Evolutionary conservation across 306 rosid species (phyloP).

Genomic region (Castanopsis chinensis): DNA sequence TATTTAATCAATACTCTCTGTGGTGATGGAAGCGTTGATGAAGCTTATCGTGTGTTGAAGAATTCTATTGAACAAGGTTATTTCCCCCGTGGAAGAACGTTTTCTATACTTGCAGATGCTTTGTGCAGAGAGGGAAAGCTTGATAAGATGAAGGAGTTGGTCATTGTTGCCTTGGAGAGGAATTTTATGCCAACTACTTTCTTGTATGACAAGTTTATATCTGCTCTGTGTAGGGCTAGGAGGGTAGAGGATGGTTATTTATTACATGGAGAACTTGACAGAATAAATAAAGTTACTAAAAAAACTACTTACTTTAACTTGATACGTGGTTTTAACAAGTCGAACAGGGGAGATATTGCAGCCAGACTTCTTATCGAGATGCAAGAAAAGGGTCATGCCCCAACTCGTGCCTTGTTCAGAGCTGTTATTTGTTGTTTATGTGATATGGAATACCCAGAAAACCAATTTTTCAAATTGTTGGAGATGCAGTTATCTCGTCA

Average conservation of each 20-base stretch:
- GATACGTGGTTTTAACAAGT: slow-evolving; percentile 48
- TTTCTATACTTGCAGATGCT: slow-evolving; percentile 46
- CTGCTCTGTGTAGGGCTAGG: slow-evolving; percentile 52
- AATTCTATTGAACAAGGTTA: slow-evolving; percentile 36
- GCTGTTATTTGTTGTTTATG: slow-evolving; percentile 48
- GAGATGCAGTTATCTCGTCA: slow-evolving; percentile 47
- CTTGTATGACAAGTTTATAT: slow-evolving; percentile 43
- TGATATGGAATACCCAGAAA: slow-evolving; percentile 50
- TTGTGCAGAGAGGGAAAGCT: slow-evolving; percentile 55
- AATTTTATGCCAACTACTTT: slow-evolving; percentile 34
- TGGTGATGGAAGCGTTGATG: slow-evolving; percentile 48
- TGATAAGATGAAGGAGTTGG: slow-evolving; percentile 74
- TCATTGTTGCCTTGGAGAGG: slow-evolving; percentile 45
- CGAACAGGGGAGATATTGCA: slow-evolving; percentile 56
- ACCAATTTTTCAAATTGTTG: slow-evolving; percentile 42
- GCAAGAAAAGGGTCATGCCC: slow-evolving; percentile 53
- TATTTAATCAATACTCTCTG: slow-evolving; percentile 65
- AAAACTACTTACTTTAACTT: slow-evolving; percentile 40
- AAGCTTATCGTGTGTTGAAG: slow-evolving; percentile 48
- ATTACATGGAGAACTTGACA: slow-evolving; percentile 45
- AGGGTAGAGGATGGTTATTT: slow-evolving; percentile 62
- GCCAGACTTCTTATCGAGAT: slow-evolving; percentile 79
- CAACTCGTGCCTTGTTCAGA: slow-evolving; percentile 26
- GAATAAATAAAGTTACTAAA: slow-evolving; percentile 19
- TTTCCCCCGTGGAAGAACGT: slow-evolving; percentile 50